Base-by-base conservation (phyloP, 1,284 basidiomycete genomes). In the Rhizoctonia solani region DNA sequence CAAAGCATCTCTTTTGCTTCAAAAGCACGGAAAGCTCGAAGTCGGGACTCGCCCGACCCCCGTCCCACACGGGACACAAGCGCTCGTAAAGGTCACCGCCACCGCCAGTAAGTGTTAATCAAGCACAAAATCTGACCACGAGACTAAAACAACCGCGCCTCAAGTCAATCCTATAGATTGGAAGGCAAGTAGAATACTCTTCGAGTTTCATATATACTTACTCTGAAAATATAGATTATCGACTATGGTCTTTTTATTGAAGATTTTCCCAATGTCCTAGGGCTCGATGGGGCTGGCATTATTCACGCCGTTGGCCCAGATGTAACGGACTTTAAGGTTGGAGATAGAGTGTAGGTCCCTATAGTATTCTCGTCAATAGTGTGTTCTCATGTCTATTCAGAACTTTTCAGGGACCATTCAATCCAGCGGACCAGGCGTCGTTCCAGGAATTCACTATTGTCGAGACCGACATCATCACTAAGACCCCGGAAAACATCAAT, bases 121-220 rank as follows among this genome's bases (percentile, higher is more conserved):
- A 4, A 5, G 19, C 5, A 6, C 14, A 44, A 16, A 44, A n/a
- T n/a, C n/a, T n/a, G n/a, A 3, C 53, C 69, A 56, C 90, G 92
- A 73, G 79, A 82, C 21, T 83, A 88, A n/a, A 86, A 83, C 2
- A 84, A 87, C 3, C 91, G 89, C 91, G 89, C 91, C 70, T 77
- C 82, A 56, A 61, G 58, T 61, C n/a, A 50, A 61, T 37, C 46
- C 58, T 46, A 9, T 49, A 11, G 58, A 61, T 32, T 50, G 58
- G 58, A 58, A 58, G 55, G 47, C 9, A n/a, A n/a, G n/a, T 44
- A 4, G 32, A 34, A 34, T 16, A 44, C 41, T 44, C 16, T 39
- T 39, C 37, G 37, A 39, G 9, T 39, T 9, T 46, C 23, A 21
- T 21, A 5, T 5, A 21, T 4, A 14, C 42, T 46, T 46, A 4